A percentile compares a stretch with the other conserved stretches of the same genome.
Evolutionary conservation across 352 stramenopile species (phyloP).

Genomic region (Phytophthora tubulina): DNA sequence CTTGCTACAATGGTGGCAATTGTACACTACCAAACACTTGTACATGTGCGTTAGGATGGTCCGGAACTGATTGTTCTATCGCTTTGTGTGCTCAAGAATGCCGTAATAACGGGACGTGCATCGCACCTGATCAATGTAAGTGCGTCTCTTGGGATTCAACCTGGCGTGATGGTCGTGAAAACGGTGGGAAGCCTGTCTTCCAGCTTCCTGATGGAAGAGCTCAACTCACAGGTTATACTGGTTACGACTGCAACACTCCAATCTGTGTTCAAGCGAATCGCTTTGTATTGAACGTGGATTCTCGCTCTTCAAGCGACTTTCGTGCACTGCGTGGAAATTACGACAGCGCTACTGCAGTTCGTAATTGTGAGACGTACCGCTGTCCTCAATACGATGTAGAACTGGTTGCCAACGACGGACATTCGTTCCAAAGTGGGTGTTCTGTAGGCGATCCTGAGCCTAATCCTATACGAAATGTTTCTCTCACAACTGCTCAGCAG

Average conservation of each 20-base stretch:
- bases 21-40: conserved; percentile 94
- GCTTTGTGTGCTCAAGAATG: conserved; percentile 94
- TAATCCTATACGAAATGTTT: conserved; percentile 50
- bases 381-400: conserved; percentile 89
- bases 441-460: conserved; percentile 68
- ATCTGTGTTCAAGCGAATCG: conserved; percentile 94
- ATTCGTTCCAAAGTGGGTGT: conserved; percentile 95
- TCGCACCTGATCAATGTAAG: conserved; percentile 87
- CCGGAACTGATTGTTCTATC: conserved; percentile 86
- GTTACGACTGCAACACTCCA: conserved; percentile 97
- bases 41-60: conserved; percentile 93
- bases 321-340: conserved; percentile 70
- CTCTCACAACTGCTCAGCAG: conserved; percentile 44
- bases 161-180: conserved; percentile 93
- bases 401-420: conserved; percentile 93
- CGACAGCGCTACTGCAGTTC: conserved; percentile 43
- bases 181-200: conserved; percentile 92
- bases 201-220: conserved; percentile 88
- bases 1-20: conserved; percentile 87
- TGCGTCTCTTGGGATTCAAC: conserved; percentile 91
- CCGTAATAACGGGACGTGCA: conserved; percentile 80
- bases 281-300: conserved; percentile 91
- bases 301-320: conserved; percentile 40
- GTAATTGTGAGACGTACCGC: conserved; percentile 65
- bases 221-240: conserved; percentile 94